Base-by-base conservation (phyloP, 805 yeast species). In the Starmerella vitae region DNA sequence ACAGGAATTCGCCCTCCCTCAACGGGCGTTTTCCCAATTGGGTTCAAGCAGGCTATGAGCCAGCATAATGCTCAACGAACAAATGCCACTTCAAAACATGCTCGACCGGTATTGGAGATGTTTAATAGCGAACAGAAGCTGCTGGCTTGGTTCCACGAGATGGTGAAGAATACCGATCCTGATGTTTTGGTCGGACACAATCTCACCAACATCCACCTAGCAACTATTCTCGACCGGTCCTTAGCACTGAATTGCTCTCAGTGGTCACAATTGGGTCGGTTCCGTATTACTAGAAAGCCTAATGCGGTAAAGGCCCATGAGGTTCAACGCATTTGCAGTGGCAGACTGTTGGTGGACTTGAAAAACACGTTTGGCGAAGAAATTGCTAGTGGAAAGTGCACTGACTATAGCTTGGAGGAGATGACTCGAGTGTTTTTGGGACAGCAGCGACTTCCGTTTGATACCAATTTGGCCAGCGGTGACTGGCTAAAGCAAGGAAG, bases 311-410 rank as follows among this genome's bases (percentile, higher is more conserved):
- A 38, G 26, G 20, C 39, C 33, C 67, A 72, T 48, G 67, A 70
- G 30, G 66, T 82, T 14, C 66, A 79, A 36, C 85, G 82, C 40
- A 69, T 83, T 17, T 70, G 78, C 53, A 74, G 85, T 28, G 98
- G 98, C 27, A 70, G 98, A 50, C 67, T 91, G 40, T 53, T 88
- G 33, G 83, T 95, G 68, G 98, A 91, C 60, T 74, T 91, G 54
- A 84, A 88, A 37, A 91, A 91, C 59, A 94, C 84, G 53, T 72
- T 86, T 75, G 98, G 97, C 35, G 91, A 80, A 57, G 86, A 96
- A 0, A 65, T 88, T 46, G 84, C 95, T 3, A 65, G 78, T 4
- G 84, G 85, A 57, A 27, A 30, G 20, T 91, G 97, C 62, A 93
- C 84, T 58, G 80, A 88, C 14, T 91, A 94, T 95, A 93, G 83